Base-by-base conservation (phyloP, 2,329 filamentous ascomycete species). In the Nemania sp. region DNA sequence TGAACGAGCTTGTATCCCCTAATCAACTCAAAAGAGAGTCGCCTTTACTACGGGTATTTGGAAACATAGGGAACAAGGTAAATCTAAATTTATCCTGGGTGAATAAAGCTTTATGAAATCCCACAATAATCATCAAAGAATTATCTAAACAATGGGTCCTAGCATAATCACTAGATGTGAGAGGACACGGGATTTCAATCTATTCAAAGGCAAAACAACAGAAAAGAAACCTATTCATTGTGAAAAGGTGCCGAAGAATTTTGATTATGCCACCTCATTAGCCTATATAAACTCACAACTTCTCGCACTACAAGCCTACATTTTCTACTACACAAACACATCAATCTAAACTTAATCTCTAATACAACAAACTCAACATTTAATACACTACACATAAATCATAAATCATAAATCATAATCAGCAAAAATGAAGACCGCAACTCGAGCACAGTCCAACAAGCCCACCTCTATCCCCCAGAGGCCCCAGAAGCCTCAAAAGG, bases 371-470 rank as follows among this genome's bases (percentile, higher is more conserved):
- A 45, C 41, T 45, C 18, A 45, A 45, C 13, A 45, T 18, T 20
- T n/a, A 45, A 5, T 45, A 20, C 15, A n/a, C n/a, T n/a, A n/a
- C 32, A 62, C 10, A 18, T 22, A 41, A 2, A 53, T 24, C 47
- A 47, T 20, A 22, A 57, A n/a, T n/a, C n/a, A n/a, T n/a, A n/a
- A n/a, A n/a, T n/a, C 41, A 11, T 3, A 26, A 52, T 26, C 26
- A 54, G 7, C 35, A 24, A 62, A 56, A 56, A 61, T 68, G 56
- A 68, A 68, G 52, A 66, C 45, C 57, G 8, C 57, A 53, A 55
- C 51, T 18, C n/a, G 43, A 35, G 35, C 32, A 41, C 56, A 56
- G 45, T 32, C 45, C 45, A 57, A 45, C 43, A 65, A 65, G 66
- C 29, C 57, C n/a, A 15, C 26, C 24, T 51, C 62, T 18, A 4